Conservation (phyloP, 140 eudicot species). For the Ambrosia hybrid region DNA sequence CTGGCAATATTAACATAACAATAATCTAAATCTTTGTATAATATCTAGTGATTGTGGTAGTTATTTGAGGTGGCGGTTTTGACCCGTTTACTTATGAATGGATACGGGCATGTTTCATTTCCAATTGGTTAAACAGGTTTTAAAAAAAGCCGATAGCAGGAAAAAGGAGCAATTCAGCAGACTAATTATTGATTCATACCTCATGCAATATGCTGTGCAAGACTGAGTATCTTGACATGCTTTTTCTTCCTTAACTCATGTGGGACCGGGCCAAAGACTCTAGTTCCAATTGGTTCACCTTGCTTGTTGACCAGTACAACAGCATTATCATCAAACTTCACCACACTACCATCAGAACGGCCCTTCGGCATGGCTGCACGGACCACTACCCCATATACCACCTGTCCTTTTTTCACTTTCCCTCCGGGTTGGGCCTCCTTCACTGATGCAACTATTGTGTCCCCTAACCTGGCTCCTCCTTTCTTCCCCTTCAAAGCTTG, state of each 20-base stretch:
- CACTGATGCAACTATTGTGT: constrained; percentile 74
- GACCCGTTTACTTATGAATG: not conserved
- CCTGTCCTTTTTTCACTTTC: constrained; percentile 93
- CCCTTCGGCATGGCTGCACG: constrained; percentile 88
- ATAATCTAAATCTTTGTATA: not conserved
- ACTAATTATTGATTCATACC: constrained; percentile 10
- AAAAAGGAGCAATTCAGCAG: not conserved
- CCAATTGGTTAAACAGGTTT: not conserved
- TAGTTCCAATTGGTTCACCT: constrained; percentile 88
- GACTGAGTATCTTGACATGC: constrained; percentile 86
- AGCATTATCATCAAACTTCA: constrained; percentile 91
- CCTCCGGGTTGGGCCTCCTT: constrained; percentile 88
- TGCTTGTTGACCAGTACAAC: constrained; percentile 83
- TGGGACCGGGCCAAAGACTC: constrained; percentile 95
- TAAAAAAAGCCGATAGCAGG: not conserved
- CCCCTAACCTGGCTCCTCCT: constrained; percentile 94
- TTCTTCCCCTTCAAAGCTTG: constrained; percentile 77
- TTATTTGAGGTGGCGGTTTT: no score
- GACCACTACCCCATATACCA: constrained; percentile 85
- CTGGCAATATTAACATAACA: not conserved
- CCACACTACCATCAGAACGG: constrained; percentile 86
- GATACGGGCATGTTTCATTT: not conserved
- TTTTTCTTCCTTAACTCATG: constrained; percentile 88
- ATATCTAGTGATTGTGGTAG: not conserved
- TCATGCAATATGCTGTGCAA: constrained; percentile 73